A percentile compares a stretch with the other conserved stretches of the same genome.
phyloP scores from a whole-genome alignment of 768 basidiomycete genomes.

The Mrakia hoshinonis region DNA sequence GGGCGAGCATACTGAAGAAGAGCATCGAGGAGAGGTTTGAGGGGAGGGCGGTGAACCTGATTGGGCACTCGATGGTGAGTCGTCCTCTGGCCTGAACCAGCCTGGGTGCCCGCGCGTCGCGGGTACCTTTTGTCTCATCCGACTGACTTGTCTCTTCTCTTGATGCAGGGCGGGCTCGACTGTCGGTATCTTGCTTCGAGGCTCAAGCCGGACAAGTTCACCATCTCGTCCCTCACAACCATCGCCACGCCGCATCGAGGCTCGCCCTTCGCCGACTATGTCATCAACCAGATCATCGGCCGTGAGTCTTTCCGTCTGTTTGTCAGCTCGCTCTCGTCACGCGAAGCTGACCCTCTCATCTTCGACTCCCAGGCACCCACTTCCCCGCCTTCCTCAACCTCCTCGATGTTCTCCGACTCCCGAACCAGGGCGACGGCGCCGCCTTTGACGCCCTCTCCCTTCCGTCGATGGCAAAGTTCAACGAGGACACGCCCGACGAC shows the following conservation, averaged over 20 bases:
- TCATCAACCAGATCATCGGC: slow-evolving; percentile 41
- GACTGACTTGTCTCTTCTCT: not conserved
- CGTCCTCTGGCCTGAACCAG: not conserved
- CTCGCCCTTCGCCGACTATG: slow-evolving; percentile 81
- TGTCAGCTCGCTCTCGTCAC: not conserved
- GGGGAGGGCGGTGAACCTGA: slow-evolving; percentile 76
- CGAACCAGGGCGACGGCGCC: slow-evolving; percentile 86
- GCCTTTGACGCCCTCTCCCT: slow-evolving; percentile 83
- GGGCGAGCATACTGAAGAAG: slow-evolving; percentile 81
- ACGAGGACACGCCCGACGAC: slow-evolving; percentile 71
- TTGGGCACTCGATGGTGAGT: slow-evolving; percentile 73
- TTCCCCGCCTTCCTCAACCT: slow-evolving; percentile 42
- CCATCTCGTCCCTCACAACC: slow-evolving; percentile 81
- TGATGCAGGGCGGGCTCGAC: slow-evolving; percentile 75
- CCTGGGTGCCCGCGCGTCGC: not conserved
- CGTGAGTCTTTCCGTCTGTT: slow-evolving; percentile 31
- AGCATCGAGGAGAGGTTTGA: slow-evolving; percentile 71
- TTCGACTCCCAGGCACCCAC: slow-evolving; percentile 34
- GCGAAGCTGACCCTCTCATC: no score
- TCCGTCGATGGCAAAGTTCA: slow-evolving; percentile 79
- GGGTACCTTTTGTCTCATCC: no score
- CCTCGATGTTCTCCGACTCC: slow-evolving; percentile 68
- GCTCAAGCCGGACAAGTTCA: slow-evolving; percentile 65
- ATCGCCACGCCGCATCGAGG: slow-evolving; percentile 93
- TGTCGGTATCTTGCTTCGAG: slow-evolving; percentile 84